Base-by-base conservation (phyloP, 176 grass and related monocot genomes). In the Oryza glaberrima region DNA sequence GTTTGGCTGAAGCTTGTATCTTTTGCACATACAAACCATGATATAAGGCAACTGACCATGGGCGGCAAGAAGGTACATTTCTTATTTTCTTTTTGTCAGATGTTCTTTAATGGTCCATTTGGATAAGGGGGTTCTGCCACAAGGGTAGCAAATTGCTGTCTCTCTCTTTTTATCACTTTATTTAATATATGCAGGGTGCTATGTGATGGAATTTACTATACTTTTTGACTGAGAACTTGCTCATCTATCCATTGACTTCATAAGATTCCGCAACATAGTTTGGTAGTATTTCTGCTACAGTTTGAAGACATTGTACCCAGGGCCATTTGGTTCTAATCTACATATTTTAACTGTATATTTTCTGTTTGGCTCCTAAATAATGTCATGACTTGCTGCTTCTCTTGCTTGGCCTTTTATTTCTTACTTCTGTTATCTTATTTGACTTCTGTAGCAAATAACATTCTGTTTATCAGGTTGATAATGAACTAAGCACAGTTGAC, bases 1-100 rank as follows among this genome's bases (percentile, higher is more conserved):
- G 83, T 98, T 87, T 98, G 93, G 81, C 69, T 98, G 82, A 98
- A 98, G 89, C 91, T 98, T 68, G 89, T 95, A 64, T 98, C 96
- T 61, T 98, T 94, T 87, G 96, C 91, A 65, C 96, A 98, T 87
- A 95, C 96, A 81, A 98, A 95, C 79, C 91, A 94, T 90, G 96
- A 98, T 91, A 95, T 95, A 74, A 95, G 91, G 82, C 49, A 81
- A 86, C 69, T 98, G 44, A 82, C 86, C 20, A 89, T 48, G 66
- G 88, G 84, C 17, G 34, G 56, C 71, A 90, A 98, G 67, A 94
- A 95, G 93, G 96, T 98, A 90, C 20, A 69, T 54, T 64, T 84
- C 69, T 70, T 11, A 6, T 63, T 23, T 86, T 8, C 14, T 51
- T 26, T 65, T 69, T 49, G 3, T 70, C 80, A 14, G 36, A 6